These are phyloP conservation scores for Parietaria judaica DNA, from an alignment of 306 rosid genomes.

Conservation along the genomic window DNA sequence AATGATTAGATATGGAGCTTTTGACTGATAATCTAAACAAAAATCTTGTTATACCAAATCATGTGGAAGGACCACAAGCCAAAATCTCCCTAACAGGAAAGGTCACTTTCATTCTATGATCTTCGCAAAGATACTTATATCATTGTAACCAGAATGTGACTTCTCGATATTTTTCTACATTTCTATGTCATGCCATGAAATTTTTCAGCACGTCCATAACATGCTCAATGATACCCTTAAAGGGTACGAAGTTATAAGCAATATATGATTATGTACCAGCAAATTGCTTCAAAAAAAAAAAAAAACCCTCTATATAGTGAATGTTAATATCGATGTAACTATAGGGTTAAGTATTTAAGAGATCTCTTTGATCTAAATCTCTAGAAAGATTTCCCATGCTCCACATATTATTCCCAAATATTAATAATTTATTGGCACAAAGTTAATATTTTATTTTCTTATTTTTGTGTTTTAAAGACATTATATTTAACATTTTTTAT, in stretches of 20 bases:
- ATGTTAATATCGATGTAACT: background rate
- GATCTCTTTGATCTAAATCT: background rate
- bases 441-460: too few relatives aligned
- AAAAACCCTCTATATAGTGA: too few relatives aligned
- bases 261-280: background rate
- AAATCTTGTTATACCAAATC: background rate
- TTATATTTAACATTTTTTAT: too few relatives aligned
- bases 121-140: slow-evolving; percentile 8
- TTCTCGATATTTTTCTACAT: slow-evolving; percentile 7
- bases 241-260: background rate
- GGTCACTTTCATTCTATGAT: slow-evolving; percentile 15
- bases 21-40: background rate
- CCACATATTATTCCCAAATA: background rate
- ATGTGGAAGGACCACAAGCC: slow-evolving; percentile 21
- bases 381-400: background rate
- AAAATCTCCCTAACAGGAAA: slow-evolving; percentile 7
- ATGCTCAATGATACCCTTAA: too few relatives aligned
- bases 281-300: background rate
- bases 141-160: background rate
- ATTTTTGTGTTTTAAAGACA: too few relatives aligned
- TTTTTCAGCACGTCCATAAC: background rate
- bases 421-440: too few relatives aligned
- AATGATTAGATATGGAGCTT: background rate
- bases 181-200: slow-evolving; percentile 6
- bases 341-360: background rate